Base-by-base conservation (phyloP, 2,329 filamentous ascomycete genomes). In the Furcasterigmium sp. region DNA sequence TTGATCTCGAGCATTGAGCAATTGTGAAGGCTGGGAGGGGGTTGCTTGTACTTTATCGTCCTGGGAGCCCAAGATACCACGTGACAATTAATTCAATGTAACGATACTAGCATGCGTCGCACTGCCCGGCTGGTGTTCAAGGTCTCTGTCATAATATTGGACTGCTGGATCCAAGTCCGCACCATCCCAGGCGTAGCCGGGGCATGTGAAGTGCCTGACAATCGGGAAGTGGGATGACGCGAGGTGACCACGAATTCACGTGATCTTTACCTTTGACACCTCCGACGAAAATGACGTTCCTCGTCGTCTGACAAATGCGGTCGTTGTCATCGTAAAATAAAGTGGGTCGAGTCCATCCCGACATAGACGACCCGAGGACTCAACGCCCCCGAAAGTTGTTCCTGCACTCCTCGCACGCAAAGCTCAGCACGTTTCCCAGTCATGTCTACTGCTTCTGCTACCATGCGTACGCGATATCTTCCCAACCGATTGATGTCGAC, bases 1-100 rank as follows among this genome's bases (percentile, higher is more conserved):
- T 58, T 81, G 23, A 56, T 80, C 41, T 64, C 72, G 15, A 70
- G 71, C 49, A 75, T 83, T 50, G 80, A 84, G 55, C 77, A 84
- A 56, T 55, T 84, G 51, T 83, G 66, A 52, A 21, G 32, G 40
- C 11, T 17, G 11, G 10, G n/a, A 17, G 11, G 32, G 32, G 18
- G 32, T 35, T 35, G n/a, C n/a, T 35, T 35, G 32, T 35, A 35
- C 4, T 17, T 3, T 35, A 35, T 15, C 11, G 29, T 8, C 8
- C 29, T 32, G 29, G 23, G 11, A 26, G 23, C 23, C 23, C 7
- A 7, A 11, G 23, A 26, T 26, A 26, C 23, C 23, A 26, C 7
- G 23, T 7, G 7, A 11, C 11, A 26, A 26, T 26, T n/a, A n/a
- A n/a, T n/a, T n/a, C n/a, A n/a, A n/a, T n/a, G n/a, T n/a, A n/a